Evolutionary conservation across 225 moss, liverwort and hornwort genomes (phyloP).

Genomic region (Pseudoscleropodium purum): DNA sequence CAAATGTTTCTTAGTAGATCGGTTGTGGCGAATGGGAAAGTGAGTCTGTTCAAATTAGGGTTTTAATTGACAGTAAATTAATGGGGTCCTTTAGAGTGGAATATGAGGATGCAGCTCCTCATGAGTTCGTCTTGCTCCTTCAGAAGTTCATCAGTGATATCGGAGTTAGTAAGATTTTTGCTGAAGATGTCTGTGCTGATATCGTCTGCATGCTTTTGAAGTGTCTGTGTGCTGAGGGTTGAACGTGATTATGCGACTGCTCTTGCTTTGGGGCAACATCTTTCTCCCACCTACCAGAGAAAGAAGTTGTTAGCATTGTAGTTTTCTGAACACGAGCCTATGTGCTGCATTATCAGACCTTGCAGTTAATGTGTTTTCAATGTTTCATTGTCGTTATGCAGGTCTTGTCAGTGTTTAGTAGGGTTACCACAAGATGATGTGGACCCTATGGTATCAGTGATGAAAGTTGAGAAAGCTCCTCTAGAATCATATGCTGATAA

Average conservation of each 20-base stretch:
- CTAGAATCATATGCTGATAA: constrained; percentile 93
- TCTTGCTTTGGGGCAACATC: background rate
- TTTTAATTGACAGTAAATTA: background rate
- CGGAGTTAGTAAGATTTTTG: background rate
- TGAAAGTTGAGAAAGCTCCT: constrained; percentile 99
- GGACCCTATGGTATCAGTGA: constrained; percentile 99
- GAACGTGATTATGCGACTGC: background rate
- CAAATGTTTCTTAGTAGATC: background rate
- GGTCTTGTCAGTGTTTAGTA: constrained; percentile 94
- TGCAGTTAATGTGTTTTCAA: too few relatives aligned
- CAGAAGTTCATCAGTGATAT: too few relatives aligned
- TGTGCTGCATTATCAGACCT: background rate
- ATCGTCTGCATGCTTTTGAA: background rate
- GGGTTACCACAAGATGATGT: constrained; percentile 94
- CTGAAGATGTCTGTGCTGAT: background rate
- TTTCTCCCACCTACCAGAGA: background rate
- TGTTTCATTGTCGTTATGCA: constrained; percentile 12
- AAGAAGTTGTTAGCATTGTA: background rate
- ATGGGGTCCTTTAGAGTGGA: background rate
- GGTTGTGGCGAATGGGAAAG: background rate
- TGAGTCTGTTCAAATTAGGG: background rate
- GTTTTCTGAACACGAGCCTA: background rate
- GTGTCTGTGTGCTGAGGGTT: background rate
- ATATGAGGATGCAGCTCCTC: background rate
- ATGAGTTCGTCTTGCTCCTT: too few relatives aligned